These are phyloP conservation scores for Acacia pycnantha DNA, from an alignment of 331 rosid species.

Conservation along the genomic window DNA sequence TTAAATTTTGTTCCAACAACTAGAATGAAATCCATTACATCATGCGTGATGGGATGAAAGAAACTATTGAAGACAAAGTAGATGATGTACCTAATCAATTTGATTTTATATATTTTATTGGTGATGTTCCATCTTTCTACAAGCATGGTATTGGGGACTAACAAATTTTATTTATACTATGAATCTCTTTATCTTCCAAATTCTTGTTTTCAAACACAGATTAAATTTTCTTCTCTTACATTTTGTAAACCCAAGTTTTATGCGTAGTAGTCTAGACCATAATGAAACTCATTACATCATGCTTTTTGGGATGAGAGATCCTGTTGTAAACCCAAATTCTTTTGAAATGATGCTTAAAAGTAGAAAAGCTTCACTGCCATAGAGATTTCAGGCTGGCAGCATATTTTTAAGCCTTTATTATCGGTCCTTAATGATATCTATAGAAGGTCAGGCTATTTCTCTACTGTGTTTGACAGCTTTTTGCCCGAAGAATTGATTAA, in stretches of 20 bases:
- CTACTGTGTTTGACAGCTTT: neutral
- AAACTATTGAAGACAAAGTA: neutral
- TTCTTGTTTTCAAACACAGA: neutral
- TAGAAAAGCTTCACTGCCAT: neutral
- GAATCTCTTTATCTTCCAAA: neutral
- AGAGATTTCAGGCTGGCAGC: neutral
- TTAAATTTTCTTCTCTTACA: neutral
- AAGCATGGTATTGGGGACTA: neutral
- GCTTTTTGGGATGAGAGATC: conserved; percentile 6
- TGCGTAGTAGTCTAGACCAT: neutral
- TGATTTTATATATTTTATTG: neutral
- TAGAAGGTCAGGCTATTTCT: conserved; percentile 8
- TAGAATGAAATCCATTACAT: neutral
- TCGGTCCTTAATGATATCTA: neutral
- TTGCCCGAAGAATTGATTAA: neutral
- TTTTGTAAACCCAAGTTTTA: conserved; percentile 4
- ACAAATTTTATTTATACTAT: neutral
- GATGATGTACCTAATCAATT: neutral
- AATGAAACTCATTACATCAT: neutral
- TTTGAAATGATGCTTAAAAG: neutral
- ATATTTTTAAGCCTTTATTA: neutral
- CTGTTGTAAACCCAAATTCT: neutral
- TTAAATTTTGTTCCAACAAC: neutral
- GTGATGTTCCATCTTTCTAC: neutral
- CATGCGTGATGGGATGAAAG: conserved; percentile 6